Base-by-base conservation (phyloP, 345 rosid genomes). In the Melastoma malabathricum region DNA sequence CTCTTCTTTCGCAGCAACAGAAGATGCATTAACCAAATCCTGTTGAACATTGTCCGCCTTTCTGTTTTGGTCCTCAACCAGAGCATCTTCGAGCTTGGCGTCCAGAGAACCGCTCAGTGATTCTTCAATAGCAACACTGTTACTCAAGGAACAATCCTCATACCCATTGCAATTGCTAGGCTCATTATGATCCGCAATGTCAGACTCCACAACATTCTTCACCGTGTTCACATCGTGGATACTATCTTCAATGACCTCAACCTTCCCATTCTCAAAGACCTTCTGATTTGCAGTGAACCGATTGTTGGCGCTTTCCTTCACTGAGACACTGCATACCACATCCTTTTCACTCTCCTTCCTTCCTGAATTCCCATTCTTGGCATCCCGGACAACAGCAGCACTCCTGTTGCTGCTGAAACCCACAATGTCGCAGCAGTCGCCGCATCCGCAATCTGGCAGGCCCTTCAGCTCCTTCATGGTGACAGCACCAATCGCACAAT, bases 241-340 rank as follows among this genome's bases (percentile, higher is more conserved):
- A 29, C 16, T 34, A 15, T 15, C 15, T 18, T 47, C 47, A 34
- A 8, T 55, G 4, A 29, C 15, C 19, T 23, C 55, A 17, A 44
- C 50, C 45, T 59, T 44, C 27, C 25, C 44, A 27, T 47, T 53
- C 45, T 46, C 47, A 51, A 27, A 20, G 43, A 43, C 47, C 46
- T 13, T 15, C 29, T 59, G 46, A 18, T 43, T 12, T 23, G 31
- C 38, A 18, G 17, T 15, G 48, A 47, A 59, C 15, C 43, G 31
- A 41, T 31, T 48, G 44, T 55, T 23, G 23, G 20, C 20, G 3
- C 59, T 55, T 27, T 54, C 44, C 16, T 17, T 50, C 43, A 54
- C 44, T 6, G 31, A 10, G 31, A 48, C 62, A 6, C 41, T 22
- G 31, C 18, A 55, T 29, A 41, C 63, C 17, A 19, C 43, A 13